phyloP scores from a whole-genome alignment of 495 filamentous ascomycete species.

The Xylaria palmicola region DNA sequence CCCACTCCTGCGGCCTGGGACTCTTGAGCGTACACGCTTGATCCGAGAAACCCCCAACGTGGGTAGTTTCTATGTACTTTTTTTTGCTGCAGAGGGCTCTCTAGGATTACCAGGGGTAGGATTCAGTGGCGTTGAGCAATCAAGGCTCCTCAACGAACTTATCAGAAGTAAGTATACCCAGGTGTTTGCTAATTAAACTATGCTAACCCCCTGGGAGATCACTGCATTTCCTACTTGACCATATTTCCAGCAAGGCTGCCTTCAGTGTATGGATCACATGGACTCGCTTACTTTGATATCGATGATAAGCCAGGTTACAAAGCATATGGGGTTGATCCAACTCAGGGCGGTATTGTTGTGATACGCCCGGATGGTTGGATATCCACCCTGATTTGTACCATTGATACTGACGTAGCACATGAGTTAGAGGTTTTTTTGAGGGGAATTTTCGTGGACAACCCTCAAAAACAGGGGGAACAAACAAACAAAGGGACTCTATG shows the following conservation, averaged over 20 bases:
- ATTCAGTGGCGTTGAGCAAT: not conserved
- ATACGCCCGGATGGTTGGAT: constrained; percentile 50
- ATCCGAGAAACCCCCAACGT: constrained; percentile 40
- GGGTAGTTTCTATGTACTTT: constrained; percentile 13
- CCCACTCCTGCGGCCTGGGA: constrained; percentile 40
- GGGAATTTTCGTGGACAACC: not conserved
- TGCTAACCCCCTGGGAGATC: constrained; percentile 8
- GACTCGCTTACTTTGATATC: constrained; percentile 36
- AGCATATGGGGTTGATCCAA: constrained; percentile 35
- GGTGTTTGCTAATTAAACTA: constrained; percentile 13
- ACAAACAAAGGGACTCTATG: too few species aligned
- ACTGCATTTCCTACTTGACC: constrained; percentile 27
- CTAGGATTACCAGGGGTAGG: not conserved
- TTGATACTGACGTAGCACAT: constrained; percentile 13
- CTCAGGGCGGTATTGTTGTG: constrained; percentile 37
- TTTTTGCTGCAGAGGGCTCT: not conserved
- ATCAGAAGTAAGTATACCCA: constrained; percentile 5
- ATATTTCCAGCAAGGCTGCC: constrained; percentile 32
- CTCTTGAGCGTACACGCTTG: constrained; percentile 40
- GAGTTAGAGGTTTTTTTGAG: constrained; percentile 1
- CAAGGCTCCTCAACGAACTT: not conserved
- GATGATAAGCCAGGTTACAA: constrained; percentile 29
- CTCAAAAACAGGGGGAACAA: not conserved
- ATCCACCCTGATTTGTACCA: constrained; percentile 27
- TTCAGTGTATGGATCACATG: constrained; percentile 41